Percentiles rank a stretch among this genome's conserved stretches.
These are phyloP conservation scores for Croton laevigatus DNA, from an alignment of 441 rosid genomes.

Conservation along the genomic window DNA sequence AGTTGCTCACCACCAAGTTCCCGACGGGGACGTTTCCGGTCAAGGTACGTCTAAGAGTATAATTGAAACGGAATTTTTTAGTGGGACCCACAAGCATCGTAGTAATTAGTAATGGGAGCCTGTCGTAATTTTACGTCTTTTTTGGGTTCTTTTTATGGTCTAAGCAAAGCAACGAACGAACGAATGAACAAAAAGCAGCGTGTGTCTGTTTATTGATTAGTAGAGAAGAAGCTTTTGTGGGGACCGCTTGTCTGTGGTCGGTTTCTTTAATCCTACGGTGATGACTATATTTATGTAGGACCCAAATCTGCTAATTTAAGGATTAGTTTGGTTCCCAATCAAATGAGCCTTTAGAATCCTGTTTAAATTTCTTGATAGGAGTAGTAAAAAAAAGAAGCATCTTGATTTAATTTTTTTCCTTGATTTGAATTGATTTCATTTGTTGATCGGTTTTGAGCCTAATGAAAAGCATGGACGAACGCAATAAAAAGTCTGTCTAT, in stretches of 20 bases:
- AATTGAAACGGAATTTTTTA: background rate
- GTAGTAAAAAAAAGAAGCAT: background rate
- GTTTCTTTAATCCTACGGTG: constrained; percentile 9
- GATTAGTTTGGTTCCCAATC: constrained; percentile 5
- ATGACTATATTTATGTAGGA: constrained; percentile 13
- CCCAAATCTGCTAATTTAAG: constrained; percentile 30
- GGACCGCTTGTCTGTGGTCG: constrained; percentile 22
- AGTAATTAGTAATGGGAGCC: constrained; percentile 24
- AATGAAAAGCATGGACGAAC: no score
- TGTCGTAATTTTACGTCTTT: constrained; percentile 5
- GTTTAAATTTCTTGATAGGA: background rate
- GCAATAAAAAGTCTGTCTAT: no score
- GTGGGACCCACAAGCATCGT: background rate
- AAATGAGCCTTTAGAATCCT: background rate
- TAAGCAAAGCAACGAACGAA: constrained; percentile 24
- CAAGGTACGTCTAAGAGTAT: constrained; percentile 47
- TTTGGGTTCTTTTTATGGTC: constrained; percentile 29
- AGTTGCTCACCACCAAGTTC: constrained; percentile 84
- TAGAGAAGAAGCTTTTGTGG: constrained; percentile 34
- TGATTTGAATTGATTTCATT: no score
- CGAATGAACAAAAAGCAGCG: constrained; percentile 3
- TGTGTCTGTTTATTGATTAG: constrained; percentile 20
- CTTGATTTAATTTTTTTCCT: no score
- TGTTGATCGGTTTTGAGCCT: no score
- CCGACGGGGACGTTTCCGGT: constrained; percentile 97